Evolutionary conservation across 1,139 yeast species (phyloP), one percentile per base, ranked within the genome.

Genomic region (Debaryomyces fabryi): DNA sequence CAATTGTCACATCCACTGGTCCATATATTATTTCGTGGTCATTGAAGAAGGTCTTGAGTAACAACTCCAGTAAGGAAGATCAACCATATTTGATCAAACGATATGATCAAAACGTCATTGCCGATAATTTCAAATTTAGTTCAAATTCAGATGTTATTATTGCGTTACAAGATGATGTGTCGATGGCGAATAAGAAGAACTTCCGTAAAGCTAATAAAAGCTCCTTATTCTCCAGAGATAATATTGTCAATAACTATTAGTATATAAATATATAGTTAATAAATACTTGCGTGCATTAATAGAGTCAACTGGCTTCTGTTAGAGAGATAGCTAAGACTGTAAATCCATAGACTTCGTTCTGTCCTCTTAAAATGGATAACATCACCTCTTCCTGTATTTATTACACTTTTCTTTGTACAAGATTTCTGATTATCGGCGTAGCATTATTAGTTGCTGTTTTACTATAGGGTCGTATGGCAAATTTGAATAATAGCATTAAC

Each of bases 1-100:
- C 85, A 2, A 86, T 90, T 48, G 83, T 89, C 24, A 80, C 96
- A 1, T 83, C 93, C 9, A 74, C 85, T 2, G 96, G 96, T 1
- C 91, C 91, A 12, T 91, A 82, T 65, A 86, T 90, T 27, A 79
- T 91, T 30, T 77, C 88, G 1, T 90, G 97, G 96, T 82, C 86
- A n/a, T 63, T 91, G 58, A 75, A 72, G 55, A 81, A 82, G 59
- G 73, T 85, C 9, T 63, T 86, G 45, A 66, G 72, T 43, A 83
- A 84, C 47, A 81, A 78, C 50, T 44, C 49, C 10, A 25, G 27
- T 27, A 25, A 23, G 16, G 51, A 55, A 18, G 67, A 69, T 27
- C 79, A 79, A 36, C 79, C 87, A 8, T 88, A 88, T 61, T 68
- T 75, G 45, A 83, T 90, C 59, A 84, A 81, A 64, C 75, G 82